Evolutionary conservation across 2,329 filamentous ascomycete genomes (phyloP).

Genomic region (Hypoxylon sp.): DNA sequence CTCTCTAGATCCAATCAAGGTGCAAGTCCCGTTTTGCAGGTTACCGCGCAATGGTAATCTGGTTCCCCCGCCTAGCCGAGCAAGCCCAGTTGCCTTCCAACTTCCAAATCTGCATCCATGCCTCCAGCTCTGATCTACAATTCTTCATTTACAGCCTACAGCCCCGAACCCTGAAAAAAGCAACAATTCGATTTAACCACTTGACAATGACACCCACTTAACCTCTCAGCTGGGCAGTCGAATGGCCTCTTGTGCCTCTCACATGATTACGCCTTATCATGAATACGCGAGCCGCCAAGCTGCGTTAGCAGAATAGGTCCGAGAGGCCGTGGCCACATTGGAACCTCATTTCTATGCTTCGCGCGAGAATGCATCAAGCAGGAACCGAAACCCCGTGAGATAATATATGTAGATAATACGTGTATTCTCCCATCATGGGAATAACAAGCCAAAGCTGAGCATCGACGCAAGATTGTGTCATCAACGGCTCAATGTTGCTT

Average conservation of each 20-base stretch:
- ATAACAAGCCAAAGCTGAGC: slow-evolving; percentile 21
- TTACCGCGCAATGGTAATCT: slow-evolving; percentile 39
- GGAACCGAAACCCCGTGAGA: slow-evolving; percentile 9
- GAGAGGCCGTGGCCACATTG: slow-evolving; percentile 12
- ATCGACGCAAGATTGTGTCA: slow-evolving; percentile 41
- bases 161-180: slow-evolving; percentile 36
- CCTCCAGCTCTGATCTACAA: slow-evolving; percentile 40
- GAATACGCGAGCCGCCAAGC: slow-evolving; percentile 25
- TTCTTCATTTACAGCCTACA: slow-evolving; percentile 42
- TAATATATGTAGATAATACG: too few relatives aligned
- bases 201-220: slow-evolving; percentile 40
- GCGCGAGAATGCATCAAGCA: background rate
- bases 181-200: slow-evolving; percentile 37
- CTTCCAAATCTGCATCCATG: slow-evolving; percentile 33
- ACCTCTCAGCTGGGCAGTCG: slow-evolving; percentile 33
- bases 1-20: slow-evolving; percentile 33
- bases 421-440: slow-evolving; percentile 9
- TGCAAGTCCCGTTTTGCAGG: slow-evolving; percentile 16
- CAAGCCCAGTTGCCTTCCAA: slow-evolving; percentile 38
- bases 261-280: slow-evolving; percentile 33
- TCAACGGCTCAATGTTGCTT: slow-evolving; percentile 26
- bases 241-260: slow-evolving; percentile 22
- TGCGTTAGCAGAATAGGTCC: slow-evolving; percentile 13
- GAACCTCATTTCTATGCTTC: slow-evolving; percentile 9
- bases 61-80: slow-evolving; percentile 37